These are phyloP conservation scores for Amesomyces nigricolor DNA, from an alignment of 2,329 filamentous ascomycete species.

Conservation along the genomic window DNA sequence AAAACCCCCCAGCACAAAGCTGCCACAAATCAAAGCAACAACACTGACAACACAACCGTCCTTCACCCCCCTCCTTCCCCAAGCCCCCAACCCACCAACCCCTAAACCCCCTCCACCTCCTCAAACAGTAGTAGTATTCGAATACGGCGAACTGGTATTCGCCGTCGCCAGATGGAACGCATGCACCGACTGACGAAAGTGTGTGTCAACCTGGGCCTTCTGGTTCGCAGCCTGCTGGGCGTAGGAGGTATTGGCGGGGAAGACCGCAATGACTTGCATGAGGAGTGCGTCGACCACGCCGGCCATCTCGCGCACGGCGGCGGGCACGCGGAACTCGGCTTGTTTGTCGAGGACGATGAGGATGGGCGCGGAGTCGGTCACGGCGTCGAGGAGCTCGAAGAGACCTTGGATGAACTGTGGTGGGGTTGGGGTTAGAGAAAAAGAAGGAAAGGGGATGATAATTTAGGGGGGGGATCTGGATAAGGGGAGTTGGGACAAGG, in stretches of 20 bases:
- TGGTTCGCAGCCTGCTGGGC: conserved; percentile 20
- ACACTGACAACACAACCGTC: too few relatives aligned
- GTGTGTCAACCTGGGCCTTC: conserved; percentile 20
- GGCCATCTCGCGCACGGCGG: conserved; percentile 17
- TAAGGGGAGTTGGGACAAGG: too few relatives aligned
- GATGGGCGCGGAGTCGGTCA: conserved; percentile 12
- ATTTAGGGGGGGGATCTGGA: too few relatives aligned
- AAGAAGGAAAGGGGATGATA: too few relatives aligned
- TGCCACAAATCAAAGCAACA: too few relatives aligned
- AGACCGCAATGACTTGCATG: conserved; percentile 19
- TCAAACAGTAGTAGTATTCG: conserved; percentile 19
- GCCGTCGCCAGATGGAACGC: conserved; percentile 21
- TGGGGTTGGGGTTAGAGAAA: background rate
- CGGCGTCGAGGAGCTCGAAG: conserved; percentile 21
- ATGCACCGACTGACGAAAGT: conserved; percentile 20
- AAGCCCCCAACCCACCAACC: too few relatives aligned
- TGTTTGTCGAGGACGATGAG: conserved; percentile 20
- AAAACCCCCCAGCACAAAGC: too few relatives aligned
- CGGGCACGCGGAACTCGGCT: conserved; percentile 20
- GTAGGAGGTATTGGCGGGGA: conserved; percentile 16
- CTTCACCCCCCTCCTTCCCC: too few relatives aligned
- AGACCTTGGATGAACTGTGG: conserved; percentile 19
- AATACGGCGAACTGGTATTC: conserved; percentile 20
- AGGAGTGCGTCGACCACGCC: conserved; percentile 17
- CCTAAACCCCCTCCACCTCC: too few relatives aligned